A percentile compares a stretch with the other conserved stretches of the same genome.
Conservation (phyloP, 2,329 filamentous ascomycete species). For the Fusarium pseudograminearum region DNA sequence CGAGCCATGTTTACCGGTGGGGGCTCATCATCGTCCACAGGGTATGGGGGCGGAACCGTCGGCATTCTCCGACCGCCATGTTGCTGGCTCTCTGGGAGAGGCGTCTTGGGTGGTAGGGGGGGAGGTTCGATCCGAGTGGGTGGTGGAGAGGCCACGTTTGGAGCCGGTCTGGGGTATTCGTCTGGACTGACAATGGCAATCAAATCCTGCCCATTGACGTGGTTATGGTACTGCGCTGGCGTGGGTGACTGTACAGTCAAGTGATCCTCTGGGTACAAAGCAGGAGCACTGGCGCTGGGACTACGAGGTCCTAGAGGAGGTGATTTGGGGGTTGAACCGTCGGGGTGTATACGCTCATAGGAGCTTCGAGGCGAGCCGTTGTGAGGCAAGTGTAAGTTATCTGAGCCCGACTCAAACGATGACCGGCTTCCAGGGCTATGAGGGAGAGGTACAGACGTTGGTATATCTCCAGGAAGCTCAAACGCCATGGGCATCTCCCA, state of each 20-base stretch:
- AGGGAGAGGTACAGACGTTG: slow-evolving; percentile 55
- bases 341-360: slow-evolving; percentile 58
- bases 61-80: slow-evolving; percentile 51
- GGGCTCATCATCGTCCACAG: slow-evolving; percentile 81
- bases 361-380: slow-evolving; percentile 64
- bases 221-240: slow-evolving; percentile 68
- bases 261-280: slow-evolving; percentile 59
- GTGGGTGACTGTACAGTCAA: slow-evolving; percentile 69
- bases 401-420: slow-evolving; percentile 69
- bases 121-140: slow-evolving; percentile 68
- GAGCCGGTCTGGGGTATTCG: slow-evolving; percentile 62
- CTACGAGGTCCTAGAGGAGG: slow-evolving; percentile 47
- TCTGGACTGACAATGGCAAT: slow-evolving; percentile 73
- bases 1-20: slow-evolving; percentile 86
- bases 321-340: slow-evolving; percentile 43
- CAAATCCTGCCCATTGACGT: slow-evolving; percentile 71
- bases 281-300: slow-evolving; percentile 48
- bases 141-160: slow-evolving; percentile 50
- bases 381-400: slow-evolving; percentile 59
- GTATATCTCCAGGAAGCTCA: slow-evolving; percentile 69
- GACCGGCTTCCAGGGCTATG: slow-evolving; percentile 58
- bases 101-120: slow-evolving; percentile 82
- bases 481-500: slow-evolving; percentile 63
- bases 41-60: slow-evolving; percentile 75
- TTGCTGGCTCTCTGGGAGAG: slow-evolving; percentile 67